Conservation (phyloP, 768 basidiomycete species). For the Coprinopsis strossmayeri region DNA sequence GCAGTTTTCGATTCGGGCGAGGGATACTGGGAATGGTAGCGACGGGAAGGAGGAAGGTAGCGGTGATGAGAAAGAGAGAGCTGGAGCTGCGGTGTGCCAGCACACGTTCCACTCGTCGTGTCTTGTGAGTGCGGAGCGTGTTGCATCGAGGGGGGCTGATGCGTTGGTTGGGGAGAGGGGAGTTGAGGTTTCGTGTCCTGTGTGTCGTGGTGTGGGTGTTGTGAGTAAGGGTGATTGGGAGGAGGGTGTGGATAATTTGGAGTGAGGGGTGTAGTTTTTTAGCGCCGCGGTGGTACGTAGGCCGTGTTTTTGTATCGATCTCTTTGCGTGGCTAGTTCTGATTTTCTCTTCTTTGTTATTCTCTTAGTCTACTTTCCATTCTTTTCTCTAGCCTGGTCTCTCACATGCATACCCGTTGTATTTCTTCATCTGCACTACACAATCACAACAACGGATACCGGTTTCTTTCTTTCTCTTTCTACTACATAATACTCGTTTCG, state of each 20-base stretch:
- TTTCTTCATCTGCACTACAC: too few relatives aligned
- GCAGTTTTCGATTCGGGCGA: constrained; percentile 32
- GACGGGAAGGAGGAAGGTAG: not conserved
- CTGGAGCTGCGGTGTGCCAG: constrained; percentile 33
- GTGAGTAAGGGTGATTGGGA: constrained; percentile 59
- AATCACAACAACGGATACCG: too few relatives aligned
- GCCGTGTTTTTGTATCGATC: too few relatives aligned
- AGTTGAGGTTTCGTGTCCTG: constrained; percentile 70
- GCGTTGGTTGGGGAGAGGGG: constrained; percentile 29
- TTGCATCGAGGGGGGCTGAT: constrained; percentile 57
- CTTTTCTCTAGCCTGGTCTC: too few relatives aligned
- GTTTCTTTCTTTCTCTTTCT: too few relatives aligned
- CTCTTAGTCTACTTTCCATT: too few relatives aligned
- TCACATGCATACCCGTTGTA: too few relatives aligned
- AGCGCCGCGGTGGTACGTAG: too few relatives aligned
- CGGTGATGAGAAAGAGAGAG: not conserved
- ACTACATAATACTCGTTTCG: too few relatives aligned
- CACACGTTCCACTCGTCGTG: constrained; percentile 73
- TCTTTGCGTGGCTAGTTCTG: too few relatives aligned
- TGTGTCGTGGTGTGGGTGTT: constrained; percentile 59
- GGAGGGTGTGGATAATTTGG: constrained; percentile 25
- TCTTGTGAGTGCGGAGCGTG: constrained; percentile 59
- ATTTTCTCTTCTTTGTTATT: too few relatives aligned
- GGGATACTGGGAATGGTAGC: constrained; percentile 14
- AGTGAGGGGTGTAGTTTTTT: too few relatives aligned